Base-by-base conservation (phyloP, 2,329 filamentous ascomycete species). In the Cercospora berteroae region DNA sequence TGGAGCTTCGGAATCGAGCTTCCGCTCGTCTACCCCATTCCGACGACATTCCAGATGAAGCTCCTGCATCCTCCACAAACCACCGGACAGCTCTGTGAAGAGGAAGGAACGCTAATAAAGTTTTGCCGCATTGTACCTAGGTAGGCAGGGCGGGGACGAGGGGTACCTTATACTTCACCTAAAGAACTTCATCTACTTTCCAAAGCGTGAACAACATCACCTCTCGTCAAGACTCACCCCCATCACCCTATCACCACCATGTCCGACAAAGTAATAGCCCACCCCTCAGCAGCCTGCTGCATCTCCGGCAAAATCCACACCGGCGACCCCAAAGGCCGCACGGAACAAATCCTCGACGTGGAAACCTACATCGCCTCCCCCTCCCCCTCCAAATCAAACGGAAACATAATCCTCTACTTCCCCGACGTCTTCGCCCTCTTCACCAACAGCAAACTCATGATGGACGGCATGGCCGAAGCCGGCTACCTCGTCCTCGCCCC, bases 371-470 rank as follows among this genome's bases (percentile, higher is more conserved):
- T 74, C 29, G 63, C 63, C 9, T 8, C 63, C 13, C 71, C 71
- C 4, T 20, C 67, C 5, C 58, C 62, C 12, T 57, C 60, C 8
- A 71, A 68, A 42, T 63, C 61, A 9, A 73, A 73, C 44, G 71
- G 72, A 1, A 63, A 74, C 29, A 69, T 72, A 7, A 16, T 74
- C 23, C 64, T 74, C 13, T 73, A 71, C 63, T 74, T 68, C 42
- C 66, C 71, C 7, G 72, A 74, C 58, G 69, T 72, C 18, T 74
- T 65, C 61, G 72, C 70, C 42, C 66, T 74, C 65, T 72, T 71
- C 50, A 70, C 66, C 36, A 74, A 74, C 52, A 68, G 67, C 33
- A 67, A 71, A 27, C 60, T 72, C 27, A 64, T 73, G 3, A 72
- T 72, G 69, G 72, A 73, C 57, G 64, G 66, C 13, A 69, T 67